These are phyloP conservation scores for Ophiocordyceps australis DNA, from an alignment of 2,329 filamentous ascomycete species.

Conservation along the genomic window DNA sequence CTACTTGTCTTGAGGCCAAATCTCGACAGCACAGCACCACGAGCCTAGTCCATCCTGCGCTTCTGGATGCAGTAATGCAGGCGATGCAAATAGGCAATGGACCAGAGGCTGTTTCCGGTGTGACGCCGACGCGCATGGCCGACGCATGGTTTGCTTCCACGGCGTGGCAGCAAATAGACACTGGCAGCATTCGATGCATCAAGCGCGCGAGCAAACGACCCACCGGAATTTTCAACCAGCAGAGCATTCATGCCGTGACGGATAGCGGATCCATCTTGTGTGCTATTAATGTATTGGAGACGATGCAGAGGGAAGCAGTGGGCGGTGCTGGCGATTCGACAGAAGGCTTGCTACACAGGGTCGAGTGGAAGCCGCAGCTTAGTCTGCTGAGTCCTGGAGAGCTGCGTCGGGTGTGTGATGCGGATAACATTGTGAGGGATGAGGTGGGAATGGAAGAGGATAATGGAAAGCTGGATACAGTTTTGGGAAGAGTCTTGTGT, in stretches of 20 bases:
- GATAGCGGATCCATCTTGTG: too few species aligned
- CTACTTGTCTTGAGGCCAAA: conserved; percentile 1
- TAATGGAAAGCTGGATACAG: too few species aligned
- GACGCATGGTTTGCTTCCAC: not conserved
- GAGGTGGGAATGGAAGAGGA: too few species aligned
- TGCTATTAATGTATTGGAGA: not conserved
- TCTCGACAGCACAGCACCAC: not conserved
- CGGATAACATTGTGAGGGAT: not conserved
- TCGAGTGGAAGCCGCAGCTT: not conserved
- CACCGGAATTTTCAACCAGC: too few species aligned
- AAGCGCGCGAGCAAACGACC: not conserved
- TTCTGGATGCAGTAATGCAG: not conserved
- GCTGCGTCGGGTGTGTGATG: not conserved
- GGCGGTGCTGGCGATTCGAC: not conserved
- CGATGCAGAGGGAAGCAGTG: not conserved
- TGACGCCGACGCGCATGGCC: too few species aligned
- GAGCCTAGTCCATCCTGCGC: not conserved
- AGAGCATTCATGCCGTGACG: not conserved
- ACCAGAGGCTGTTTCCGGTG: too few species aligned
- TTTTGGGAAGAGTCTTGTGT: too few species aligned
- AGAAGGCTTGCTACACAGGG: not conserved
- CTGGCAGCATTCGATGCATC: not conserved
- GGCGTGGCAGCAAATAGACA: not conserved
- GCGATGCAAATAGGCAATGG: not conserved
- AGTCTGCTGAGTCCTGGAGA: not conserved